Evolutionary conservation across 179 eudicot species (phyloP).

Genomic region (Camellia oleifera): DNA sequence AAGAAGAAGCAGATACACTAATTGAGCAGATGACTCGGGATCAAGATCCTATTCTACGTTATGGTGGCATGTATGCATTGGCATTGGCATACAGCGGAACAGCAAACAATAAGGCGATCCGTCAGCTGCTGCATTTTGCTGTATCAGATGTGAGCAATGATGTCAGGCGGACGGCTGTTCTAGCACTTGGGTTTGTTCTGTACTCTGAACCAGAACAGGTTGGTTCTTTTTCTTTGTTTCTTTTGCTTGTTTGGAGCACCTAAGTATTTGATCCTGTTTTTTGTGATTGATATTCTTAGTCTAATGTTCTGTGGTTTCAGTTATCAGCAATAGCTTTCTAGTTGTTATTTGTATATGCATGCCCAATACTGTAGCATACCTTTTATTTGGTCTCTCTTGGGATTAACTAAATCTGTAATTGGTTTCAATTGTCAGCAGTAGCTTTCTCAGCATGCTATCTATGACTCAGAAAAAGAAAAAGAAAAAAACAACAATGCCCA

Average conservation of each 20-base stretch:
- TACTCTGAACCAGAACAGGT: constrained; percentile 97
- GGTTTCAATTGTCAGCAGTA: neutral
- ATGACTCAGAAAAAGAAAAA: neutral
- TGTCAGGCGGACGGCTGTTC: constrained; percentile 92
- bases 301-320: neutral
- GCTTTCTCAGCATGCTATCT: neutral
- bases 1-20: constrained; percentile 91
- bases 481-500: no score
- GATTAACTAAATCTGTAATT: neutral
- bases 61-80: constrained; percentile 97
- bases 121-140: constrained; percentile 93
- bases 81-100: constrained; percentile 96
- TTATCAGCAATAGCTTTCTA: neutral
- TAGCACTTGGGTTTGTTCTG: constrained; percentile 95
- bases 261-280: neutral
- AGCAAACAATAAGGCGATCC: constrained; percentile 90
- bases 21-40: constrained; percentile 96
- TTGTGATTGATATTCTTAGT: neutral
- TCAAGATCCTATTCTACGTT: constrained; percentile 91
- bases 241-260: neutral
- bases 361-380: neutral
- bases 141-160: constrained; percentile 95
- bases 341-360: neutral
- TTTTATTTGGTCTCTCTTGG: neutral
- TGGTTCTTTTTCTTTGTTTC: constrained; percentile 13